These are phyloP conservation scores for Aspergillus conjunctus DNA, from an alignment of 495 filamentous ascomycete genomes.

Conservation along the genomic window DNA sequence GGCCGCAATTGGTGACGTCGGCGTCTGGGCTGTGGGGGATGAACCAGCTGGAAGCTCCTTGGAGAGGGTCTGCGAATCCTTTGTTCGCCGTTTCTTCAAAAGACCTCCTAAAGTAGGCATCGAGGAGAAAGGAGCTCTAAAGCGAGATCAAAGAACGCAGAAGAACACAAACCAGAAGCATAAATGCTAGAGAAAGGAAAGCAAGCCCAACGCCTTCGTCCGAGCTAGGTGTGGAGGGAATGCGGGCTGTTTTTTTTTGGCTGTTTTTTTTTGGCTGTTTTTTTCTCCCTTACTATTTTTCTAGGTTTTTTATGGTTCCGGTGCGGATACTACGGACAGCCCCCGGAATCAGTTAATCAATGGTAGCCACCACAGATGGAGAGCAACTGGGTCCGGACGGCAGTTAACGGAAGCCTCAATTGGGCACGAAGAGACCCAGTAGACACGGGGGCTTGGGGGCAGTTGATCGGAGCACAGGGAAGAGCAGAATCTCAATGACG, in stretches of 20 bases:
- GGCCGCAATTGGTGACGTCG: slow-evolving; percentile 48
- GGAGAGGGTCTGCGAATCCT: slow-evolving; percentile 63
- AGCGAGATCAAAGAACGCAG: slow-evolving; percentile 5
- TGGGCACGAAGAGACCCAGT: slow-evolving; percentile 8
- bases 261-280: slow-evolving; percentile 5
- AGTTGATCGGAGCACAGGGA: not conserved
- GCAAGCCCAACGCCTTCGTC: slow-evolving; percentile 9
- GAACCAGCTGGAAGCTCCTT: slow-evolving; percentile 58
- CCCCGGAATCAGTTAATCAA: slow-evolving; percentile 1
- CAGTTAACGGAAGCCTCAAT: slow-evolving; percentile 20
- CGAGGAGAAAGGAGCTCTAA: slow-evolving; percentile 28
- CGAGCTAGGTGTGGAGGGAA: slow-evolving; percentile 6
- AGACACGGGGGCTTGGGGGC: not conserved
- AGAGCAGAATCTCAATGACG: too few species aligned
- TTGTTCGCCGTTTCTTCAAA: slow-evolving; percentile 97
- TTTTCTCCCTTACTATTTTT: slow-evolving; percentile 9
- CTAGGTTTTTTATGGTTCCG: slow-evolving; percentile 19
- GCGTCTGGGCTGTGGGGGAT: slow-evolving; percentile 51
- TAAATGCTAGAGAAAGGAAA: slow-evolving; percentile 14
- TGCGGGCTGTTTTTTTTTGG: slow-evolving; percentile 2
- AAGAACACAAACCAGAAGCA: slow-evolving; percentile 17
- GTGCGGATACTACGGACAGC: slow-evolving; percentile 25
- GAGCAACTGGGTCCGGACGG: slow-evolving; percentile 6
- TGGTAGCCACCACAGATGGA: slow-evolving; percentile 11
- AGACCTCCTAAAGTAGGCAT: slow-evolving; percentile 65